A percentile compares a stretch with the other conserved stretches of the same genome.
phyloP scores from a whole-genome alignment of 768 basidiomycete species.

The Leucogyrophana mollusca region DNA sequence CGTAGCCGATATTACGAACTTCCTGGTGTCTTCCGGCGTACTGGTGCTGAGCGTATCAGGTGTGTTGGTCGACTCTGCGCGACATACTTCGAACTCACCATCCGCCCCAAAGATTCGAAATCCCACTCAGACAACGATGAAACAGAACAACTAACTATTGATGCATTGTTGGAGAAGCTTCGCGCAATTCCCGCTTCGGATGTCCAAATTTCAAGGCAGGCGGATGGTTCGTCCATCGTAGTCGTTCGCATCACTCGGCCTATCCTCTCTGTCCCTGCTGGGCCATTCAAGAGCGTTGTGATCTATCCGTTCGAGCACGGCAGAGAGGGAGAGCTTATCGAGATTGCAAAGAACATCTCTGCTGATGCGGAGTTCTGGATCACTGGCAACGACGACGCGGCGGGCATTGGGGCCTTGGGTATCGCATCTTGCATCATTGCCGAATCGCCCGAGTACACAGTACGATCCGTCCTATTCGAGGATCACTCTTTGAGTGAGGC shows the following conservation, averaged over 20 bases:
- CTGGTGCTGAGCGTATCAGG: constrained; percentile 20
- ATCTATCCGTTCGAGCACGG: constrained; percentile 24
- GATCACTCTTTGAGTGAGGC: constrained; percentile 22
- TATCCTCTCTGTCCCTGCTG: neutral
- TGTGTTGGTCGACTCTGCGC: no score
- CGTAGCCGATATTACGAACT: no score
- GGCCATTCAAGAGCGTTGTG: constrained; percentile 26
- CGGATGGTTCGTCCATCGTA: constrained; percentile 1
- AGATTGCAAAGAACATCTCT: constrained; percentile 21
- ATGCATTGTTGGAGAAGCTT: neutral
- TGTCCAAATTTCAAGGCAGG: neutral
- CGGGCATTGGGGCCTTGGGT: constrained; percentile 28
- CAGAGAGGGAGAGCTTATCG: constrained; percentile 24
- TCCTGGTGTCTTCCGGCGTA: constrained; percentile 19
- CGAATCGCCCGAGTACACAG: constrained; percentile 27
- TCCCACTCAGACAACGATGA: no score
- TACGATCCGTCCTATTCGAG: constrained; percentile 27
- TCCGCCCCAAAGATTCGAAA: no score
- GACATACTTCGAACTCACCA: no score
- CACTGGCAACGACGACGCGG: constrained; percentile 26
- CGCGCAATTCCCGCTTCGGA: neutral
- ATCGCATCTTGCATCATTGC: constrained; percentile 26
- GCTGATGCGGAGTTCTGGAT: constrained; percentile 28
- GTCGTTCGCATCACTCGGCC: constrained; percentile 2
- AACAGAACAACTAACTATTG: no score